These are phyloP conservation scores for Protomyces gravidus DNA, from an alignment of 1,139 yeast species.

Conservation along the genomic window DNA sequence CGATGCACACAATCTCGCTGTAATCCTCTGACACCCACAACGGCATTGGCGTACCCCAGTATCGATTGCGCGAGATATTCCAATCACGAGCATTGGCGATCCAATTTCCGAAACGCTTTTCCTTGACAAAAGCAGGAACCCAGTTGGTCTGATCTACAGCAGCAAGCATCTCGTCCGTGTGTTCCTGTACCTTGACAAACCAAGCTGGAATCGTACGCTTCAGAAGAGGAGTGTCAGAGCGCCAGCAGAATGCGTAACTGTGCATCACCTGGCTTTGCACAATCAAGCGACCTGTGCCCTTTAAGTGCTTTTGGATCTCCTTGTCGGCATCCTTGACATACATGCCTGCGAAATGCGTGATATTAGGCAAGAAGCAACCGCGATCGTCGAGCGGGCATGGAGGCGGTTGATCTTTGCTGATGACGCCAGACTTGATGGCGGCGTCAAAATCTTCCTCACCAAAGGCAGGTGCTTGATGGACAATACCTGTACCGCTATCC, in stretches of 20 bases:
- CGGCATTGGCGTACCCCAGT: slow-evolving; percentile 99
- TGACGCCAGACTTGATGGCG: slow-evolving; percentile 69
- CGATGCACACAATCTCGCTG: slow-evolving; percentile 88
- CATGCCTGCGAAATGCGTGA: slow-evolving; percentile 68
- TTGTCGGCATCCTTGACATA: slow-evolving; percentile 97
- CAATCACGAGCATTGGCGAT: slow-evolving; percentile 97
- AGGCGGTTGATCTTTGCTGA: slow-evolving; percentile 62
- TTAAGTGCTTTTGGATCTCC: slow-evolving; percentile 75
- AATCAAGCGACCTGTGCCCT: slow-evolving; percentile 70
- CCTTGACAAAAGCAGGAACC: slow-evolving; percentile 89
- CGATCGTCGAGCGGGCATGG: slow-evolving; percentile 94
- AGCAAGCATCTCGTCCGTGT: slow-evolving; percentile 81
- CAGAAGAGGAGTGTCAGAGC: slow-evolving; percentile 95
- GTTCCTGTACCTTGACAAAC: slow-evolving; percentile 86
- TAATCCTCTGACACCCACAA: slow-evolving; percentile 94
- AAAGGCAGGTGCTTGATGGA: slow-evolving; percentile 96
- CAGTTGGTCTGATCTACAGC: slow-evolving; percentile 84
- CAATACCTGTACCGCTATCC: slow-evolving; percentile 98
- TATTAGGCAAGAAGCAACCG: slow-evolving; percentile 75
- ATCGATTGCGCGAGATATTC: slow-evolving; percentile 96
- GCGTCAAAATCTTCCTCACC: slow-evolving; percentile 98
- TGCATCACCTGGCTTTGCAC: slow-evolving; percentile 81
- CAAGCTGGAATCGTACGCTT: slow-evolving; percentile 98
- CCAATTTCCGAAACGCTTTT: slow-evolving; percentile 96
- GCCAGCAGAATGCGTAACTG: slow-evolving; percentile 99